Base-by-base conservation (phyloP, 306 rosid species). In the Casuarina glauca region DNA sequence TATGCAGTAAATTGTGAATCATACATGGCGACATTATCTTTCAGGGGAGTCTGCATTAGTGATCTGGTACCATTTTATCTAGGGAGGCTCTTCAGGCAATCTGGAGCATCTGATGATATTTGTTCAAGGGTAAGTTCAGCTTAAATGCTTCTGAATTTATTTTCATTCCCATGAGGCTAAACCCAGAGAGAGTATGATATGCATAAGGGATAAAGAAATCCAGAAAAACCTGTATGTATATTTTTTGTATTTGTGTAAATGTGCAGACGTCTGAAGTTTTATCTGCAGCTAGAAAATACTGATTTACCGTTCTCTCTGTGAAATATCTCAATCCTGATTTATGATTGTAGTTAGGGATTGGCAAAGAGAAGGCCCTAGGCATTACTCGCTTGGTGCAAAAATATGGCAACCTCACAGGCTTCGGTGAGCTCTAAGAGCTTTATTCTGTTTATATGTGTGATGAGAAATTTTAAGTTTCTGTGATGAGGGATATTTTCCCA, bases 41-140 rank as follows among this genome's bases (percentile, higher is more conserved):
- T 61, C 82, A 90, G 91, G 94, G 94, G 94, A 64, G 91, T 90
- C 48, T 90, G 94, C 84, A 82, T 90, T 20, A 90, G 91, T 75
- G 94, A 90, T 80, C 45, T 90, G 74, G 82, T 90, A 76, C 94
- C 91, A 10, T 90, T 90, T 84, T 87, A 87, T 80, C 20, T 90
- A 12, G 91, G 94, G 76, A 90, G 76, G 87, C 86, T 90, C 74
- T 90, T 90, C 58, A 86, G 88, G 26, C 80, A 62, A 53, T 82
- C 87, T 32, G 89, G 91, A 74, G 89, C 73, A 32, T 87, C 91
- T 55, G 87, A 76, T 74, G 89, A 87, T 76, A 82, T 90, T 78
- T 74, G 82, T 79, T 78, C 87, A 15, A 84, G 78, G 86, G 94
- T 90, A 76, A 80, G 75, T 78, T 80, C 70, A 77, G 45, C 72